Base-by-base conservation (phyloP, 306 rosid genomes). In the Prinsepia uniflora region DNA sequence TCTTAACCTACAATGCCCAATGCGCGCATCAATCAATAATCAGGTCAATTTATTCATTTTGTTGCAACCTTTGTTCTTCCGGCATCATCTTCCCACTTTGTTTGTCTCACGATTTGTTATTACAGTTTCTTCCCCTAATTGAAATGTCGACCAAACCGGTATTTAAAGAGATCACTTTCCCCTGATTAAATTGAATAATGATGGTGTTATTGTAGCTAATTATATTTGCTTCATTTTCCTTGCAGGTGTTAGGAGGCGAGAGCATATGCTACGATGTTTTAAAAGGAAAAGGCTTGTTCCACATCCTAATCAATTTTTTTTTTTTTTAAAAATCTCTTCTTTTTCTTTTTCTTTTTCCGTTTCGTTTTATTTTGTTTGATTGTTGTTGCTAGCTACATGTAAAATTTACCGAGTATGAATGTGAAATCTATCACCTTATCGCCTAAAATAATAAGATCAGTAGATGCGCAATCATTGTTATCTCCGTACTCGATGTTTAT, bases 11-110 rank as follows among this genome's bases (percentile, higher is more conserved):
- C 22, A 5, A 50, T 18, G 6, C 19, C 57, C 34, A 12, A 9
- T 55, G 60, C 20, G 39, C 60, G 36, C 60, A 55, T 55, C 60
- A n/a, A 15, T 40, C 63, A 57, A 57, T 57, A 22, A 57, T 57
- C 7, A 10, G 63, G 39, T 57, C 36, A 22, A 10, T 52, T n/a
- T 5, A 13, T 49, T 49, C 17, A 4, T 47, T 47, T 4, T 5
- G 11, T 47, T 13, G 11, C 36, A 2, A 30, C 36, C 36, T 30
- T 30, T 30, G 36, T 30, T 30, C 36, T 30, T 30, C 36, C 36
- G 4, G 36, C 50, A 46, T 46, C 15, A 46, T 46, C 15, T 46
- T 46, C 6, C 50, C 50, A 46, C 9, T 46, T 46, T 46, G 15
- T 46, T 46, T 0, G 1, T 30, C 36, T 30, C 36, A 30, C 3